These are phyloP conservation scores for Cercospora nicotianae DNA, from an alignment of 2,329 filamentous ascomycete species.

Conservation along the genomic window DNA sequence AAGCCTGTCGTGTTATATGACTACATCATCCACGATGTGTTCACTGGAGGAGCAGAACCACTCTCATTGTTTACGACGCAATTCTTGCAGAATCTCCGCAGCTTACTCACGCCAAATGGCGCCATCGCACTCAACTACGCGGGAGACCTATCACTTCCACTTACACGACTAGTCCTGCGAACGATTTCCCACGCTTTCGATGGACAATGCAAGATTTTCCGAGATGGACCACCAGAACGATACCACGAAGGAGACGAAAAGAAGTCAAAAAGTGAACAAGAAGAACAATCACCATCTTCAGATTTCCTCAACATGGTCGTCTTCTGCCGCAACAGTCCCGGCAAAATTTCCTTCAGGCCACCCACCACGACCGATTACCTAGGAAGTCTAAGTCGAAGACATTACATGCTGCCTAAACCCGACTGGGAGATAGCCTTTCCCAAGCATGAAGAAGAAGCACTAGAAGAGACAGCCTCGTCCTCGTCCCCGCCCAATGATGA, in stretches of 20 bases:
- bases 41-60: constrained; percentile 93
- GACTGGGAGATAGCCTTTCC: constrained; percentile 59
- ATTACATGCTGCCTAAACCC: constrained; percentile 69
- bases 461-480: constrained; percentile 2
- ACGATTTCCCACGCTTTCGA: constrained; percentile 83
- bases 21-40: constrained; percentile 97
- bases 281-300: not conserved
- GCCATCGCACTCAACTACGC: constrained; percentile 96
- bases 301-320: constrained; percentile 96
- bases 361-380: constrained; percentile 42
- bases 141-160: constrained; percentile 75
- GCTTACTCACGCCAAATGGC: constrained; percentile 69
- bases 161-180: constrained; percentile 74
- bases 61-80: constrained; percentile 82
- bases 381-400: constrained; percentile 66
- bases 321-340: constrained; percentile 74
- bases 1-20: constrained; percentile 57
- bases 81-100: constrained; percentile 71
- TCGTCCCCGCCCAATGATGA: too few relatives aligned
- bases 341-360: constrained; percentile 8
- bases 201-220: constrained; percentile 79
- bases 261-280: not conserved
- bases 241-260: not conserved
- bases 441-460: not conserved
- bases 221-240: constrained; percentile 62